phyloP scores from a whole-genome alignment of 2,329 filamentous ascomycete species.

The Tolypocladium cylindrosporum region DNA sequence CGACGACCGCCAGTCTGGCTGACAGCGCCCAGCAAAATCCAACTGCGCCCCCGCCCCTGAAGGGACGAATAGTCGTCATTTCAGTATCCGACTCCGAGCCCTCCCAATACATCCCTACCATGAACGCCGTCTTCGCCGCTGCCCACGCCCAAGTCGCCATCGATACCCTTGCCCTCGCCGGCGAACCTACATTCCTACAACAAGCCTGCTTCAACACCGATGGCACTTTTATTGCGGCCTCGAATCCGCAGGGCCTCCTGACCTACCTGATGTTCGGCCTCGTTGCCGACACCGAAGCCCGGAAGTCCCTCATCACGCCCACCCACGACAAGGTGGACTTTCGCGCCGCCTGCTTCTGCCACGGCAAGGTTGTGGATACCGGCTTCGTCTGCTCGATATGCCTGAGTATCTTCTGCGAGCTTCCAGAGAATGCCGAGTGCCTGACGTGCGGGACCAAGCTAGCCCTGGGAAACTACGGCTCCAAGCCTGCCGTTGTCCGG shows the following conservation, averaged over 20 bases:
- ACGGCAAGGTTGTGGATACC: conserved; percentile 79
- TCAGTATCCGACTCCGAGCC: conserved; percentile 80
- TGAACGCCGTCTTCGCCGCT: conserved; percentile 97
- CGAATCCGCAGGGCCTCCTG: conserved; percentile 61
- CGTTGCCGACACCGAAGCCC: conserved; percentile 51
- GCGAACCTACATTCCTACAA: conserved; percentile 84
- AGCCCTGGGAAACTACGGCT: conserved; percentile 64
- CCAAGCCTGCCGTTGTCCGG: conserved; percentile 64
- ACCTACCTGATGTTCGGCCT: conserved; percentile 95
- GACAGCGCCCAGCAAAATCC: conserved; percentile 23
- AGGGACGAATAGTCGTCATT: conserved; percentile 69
- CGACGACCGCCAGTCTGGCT: conserved; percentile 37
- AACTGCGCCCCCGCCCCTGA: conserved; percentile 20
- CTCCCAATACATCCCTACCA: conserved; percentile 92
- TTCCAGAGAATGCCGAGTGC: conserved; percentile 55
- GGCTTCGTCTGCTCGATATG: conserved; percentile 96
- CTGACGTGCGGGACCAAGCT: conserved; percentile 76
- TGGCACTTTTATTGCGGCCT: conserved; percentile 43
- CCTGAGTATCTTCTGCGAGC: conserved; percentile 80
- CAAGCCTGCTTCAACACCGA: conserved; percentile 64
- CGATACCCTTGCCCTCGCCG: conserved; percentile 79
- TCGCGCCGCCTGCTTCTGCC: conserved; percentile 95
- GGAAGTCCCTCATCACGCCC: conserved; percentile 60
- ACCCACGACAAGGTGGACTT: conserved; percentile 88
- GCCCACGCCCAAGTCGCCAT: conserved; percentile 81